A percentile compares a stretch with the other conserved stretches of the same genome.
These are phyloP conservation scores for Blastomyces silverae DNA, from an alignment of 2,329 filamentous ascomycete genomes.

Conservation along the genomic window DNA sequence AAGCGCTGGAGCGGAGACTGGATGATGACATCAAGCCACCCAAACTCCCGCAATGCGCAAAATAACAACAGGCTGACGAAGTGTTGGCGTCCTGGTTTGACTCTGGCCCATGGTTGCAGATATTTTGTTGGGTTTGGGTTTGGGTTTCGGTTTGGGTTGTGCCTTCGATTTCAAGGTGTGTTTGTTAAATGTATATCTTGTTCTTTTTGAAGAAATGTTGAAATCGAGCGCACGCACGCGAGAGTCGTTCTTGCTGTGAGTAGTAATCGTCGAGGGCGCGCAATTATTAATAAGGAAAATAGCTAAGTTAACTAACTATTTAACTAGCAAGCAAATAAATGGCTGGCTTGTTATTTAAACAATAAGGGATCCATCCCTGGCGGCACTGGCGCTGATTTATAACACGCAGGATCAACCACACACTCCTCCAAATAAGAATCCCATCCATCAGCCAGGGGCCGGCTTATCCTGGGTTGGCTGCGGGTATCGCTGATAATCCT, in stretches of 20 bases:
- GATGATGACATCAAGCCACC: constrained; percentile 9
- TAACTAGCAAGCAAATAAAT: too few relatives aligned
- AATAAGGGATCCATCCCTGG: too few relatives aligned
- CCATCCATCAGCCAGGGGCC: too few relatives aligned
- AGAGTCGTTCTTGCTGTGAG: neutral
- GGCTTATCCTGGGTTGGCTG: neutral
- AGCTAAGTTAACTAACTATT: too few relatives aligned
- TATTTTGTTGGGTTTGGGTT: too few relatives aligned
- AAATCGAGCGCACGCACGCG: neutral
- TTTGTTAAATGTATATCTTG: neutral
- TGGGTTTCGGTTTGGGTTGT: neutral
- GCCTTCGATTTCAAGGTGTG: neutral
- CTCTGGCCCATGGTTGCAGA: constrained; percentile 2
- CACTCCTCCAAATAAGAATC: neutral
- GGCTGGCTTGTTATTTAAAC: too few relatives aligned
- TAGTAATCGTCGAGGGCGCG: too few relatives aligned
- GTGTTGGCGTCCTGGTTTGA: neutral
- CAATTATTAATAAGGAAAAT: too few relatives aligned
- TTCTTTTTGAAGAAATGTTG: too few relatives aligned
- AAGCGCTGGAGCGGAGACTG: neutral
- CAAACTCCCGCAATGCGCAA: neutral
- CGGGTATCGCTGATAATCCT: neutral
- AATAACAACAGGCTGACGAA: neutral
- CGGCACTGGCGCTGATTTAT: neutral
- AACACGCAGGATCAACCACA: neutral